Percentiles rank a stretch among this genome's conserved stretches.
These are phyloP conservation scores for Sporothrix phasma DNA, from an alignment of 2,329 filamentous ascomycete species.

Conservation along the genomic window DNA sequence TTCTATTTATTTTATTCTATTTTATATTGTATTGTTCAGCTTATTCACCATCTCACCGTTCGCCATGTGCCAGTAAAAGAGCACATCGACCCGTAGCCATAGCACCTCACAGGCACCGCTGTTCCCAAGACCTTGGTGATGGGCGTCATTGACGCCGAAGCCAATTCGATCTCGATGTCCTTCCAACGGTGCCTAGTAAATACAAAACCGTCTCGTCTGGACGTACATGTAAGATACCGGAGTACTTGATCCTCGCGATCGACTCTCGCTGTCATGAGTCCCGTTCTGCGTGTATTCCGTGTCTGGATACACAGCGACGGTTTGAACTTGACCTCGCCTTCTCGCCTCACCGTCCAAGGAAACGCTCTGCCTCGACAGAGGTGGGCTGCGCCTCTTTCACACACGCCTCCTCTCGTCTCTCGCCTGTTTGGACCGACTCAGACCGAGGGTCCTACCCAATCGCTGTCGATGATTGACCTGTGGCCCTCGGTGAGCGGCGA, in stretches of 20 bases:
- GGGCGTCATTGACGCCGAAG: not conserved
- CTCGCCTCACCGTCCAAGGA: not conserved
- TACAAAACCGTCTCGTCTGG: no score
- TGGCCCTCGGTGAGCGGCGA: not conserved
- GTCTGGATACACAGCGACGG: not conserved
- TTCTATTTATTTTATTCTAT: not conserved
- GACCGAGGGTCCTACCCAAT: not conserved
- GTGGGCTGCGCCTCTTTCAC: not conserved
- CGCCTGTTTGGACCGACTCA: not conserved
- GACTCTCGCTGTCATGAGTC: no score
- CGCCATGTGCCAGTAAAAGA: no score
- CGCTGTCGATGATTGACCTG: not conserved
- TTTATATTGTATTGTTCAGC: no score
- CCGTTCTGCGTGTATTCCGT: no score
- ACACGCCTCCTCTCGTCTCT: not conserved
- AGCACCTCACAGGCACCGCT: not conserved
- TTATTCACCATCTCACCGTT: no score
- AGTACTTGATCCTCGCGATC: no score
- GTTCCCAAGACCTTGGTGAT: not conserved
- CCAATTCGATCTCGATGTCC: not conserved
- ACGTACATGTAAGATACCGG: no score
- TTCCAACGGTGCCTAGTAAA: not conserved
- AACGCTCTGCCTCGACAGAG: not conserved
- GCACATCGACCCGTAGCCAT: no score
- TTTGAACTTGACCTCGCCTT: not conserved